phyloP scores from a whole-genome alignment of 2,329 filamentous ascomycete species.

The Aureobasidium lini region DNA sequence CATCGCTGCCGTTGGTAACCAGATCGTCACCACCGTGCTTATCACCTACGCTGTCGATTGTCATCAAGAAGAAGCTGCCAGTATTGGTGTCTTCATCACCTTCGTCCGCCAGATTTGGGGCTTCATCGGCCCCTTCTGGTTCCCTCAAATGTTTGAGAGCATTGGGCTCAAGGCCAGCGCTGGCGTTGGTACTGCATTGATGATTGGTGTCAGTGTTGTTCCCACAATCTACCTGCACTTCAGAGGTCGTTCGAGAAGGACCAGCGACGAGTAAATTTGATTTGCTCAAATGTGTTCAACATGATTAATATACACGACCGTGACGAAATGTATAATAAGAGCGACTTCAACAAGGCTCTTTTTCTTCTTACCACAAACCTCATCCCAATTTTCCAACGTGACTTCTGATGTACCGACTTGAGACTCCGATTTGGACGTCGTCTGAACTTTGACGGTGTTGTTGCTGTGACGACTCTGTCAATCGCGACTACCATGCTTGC shows the following conservation, averaged over 20 bases:
- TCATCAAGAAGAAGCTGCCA: slow-evolving; percentile 44
- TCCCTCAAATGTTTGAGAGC: slow-evolving; percentile 33
- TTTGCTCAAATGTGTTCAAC: neutral
- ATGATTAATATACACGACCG: slow-evolving; percentile 1
- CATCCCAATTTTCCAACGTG: no score
- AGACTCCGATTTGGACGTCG: no score
- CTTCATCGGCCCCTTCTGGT: slow-evolving; percentile 38
- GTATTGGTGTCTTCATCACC: slow-evolving; percentile 52
- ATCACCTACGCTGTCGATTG: slow-evolving; percentile 56
- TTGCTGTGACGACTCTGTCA: no score
- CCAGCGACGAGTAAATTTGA: neutral
- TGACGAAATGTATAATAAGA: neutral
- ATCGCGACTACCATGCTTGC: no score
- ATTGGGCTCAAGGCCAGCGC: slow-evolving; percentile 26
- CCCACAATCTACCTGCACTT: slow-evolving; percentile 28
- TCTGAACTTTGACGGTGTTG: no score
- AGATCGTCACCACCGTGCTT: slow-evolving; percentile 53
- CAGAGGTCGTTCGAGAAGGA: slow-evolving; percentile 15
- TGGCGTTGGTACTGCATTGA: slow-evolving; percentile 31
- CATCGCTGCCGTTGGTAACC: slow-evolving; percentile 47
- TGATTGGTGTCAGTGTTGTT: slow-evolving; percentile 27
- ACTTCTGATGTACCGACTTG: no score
- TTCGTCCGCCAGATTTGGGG: slow-evolving; percentile 49
- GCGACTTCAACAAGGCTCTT: neutral
- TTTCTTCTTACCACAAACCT: neutral